Base-by-base conservation (phyloP, 331 rosid species). In the Prunus yedoensis region DNA sequence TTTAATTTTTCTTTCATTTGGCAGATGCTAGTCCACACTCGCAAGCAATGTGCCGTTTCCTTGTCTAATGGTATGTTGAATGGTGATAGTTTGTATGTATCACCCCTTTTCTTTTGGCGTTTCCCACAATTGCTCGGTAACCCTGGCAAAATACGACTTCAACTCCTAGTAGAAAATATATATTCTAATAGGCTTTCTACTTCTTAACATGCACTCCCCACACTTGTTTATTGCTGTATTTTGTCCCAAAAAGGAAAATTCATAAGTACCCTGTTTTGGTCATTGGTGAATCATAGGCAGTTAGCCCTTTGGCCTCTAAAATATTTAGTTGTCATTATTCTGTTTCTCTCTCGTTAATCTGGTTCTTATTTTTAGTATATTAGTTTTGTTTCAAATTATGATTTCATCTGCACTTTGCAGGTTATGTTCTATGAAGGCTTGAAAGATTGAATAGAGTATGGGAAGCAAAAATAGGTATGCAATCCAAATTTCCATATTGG, bases 1-100 rank as follows among this genome's bases (percentile, higher is more conserved):
- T 71, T 74, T 68, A 65, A 46, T 59, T 80, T 28, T 77, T 80
- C 74, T 56, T 83, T 84, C 76, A 45, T 77, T 75, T 78, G 64
- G 56, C 86, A 93, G 98, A 76, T 93, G 86, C 67, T 87, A 90
- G 87, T 89, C 95, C 56, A 93, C 95, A 17, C 87, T 93, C 41
- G 98, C 96, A 66, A 85, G 98, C 83, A 96, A 93, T 80, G 91
- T 93, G 78, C 95, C 98, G 25, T 93, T 90, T 81, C 93, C 95
- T 20, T 95, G 98, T 74, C 80, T 93, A 60, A 93, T 93, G 98
- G 95, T 93, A 87, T 32, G 59, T 74, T 61, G 43, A 71, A n/a
- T 20, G 10, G 49, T 59, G 62, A n/a, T 41, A 0, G 20, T 17
- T 14, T 4, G 18, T 17, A 35, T 69, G 27, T 35, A 47, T 53